Base-by-base conservation (phyloP, 2,329 filamentous ascomycete species). In the Neoarthrinium moseri region DNA sequence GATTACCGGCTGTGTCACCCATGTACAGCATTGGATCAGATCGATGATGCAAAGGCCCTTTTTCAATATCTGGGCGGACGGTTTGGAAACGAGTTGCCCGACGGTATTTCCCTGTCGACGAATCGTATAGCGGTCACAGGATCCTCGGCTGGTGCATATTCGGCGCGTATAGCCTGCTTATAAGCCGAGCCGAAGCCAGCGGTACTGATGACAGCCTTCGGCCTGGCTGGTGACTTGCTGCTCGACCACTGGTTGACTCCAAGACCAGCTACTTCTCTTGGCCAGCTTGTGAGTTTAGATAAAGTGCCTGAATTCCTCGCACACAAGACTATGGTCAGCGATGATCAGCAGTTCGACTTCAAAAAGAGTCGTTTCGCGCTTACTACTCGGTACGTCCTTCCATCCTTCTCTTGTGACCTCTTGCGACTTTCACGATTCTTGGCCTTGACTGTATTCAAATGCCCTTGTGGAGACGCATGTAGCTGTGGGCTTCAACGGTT, bases 1-100 rank as follows among this genome's bases (percentile, higher is more conserved):
- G 40, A 43, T 29, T 43, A 43, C 29, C 40, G 40, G 22, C 40
- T 43, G 13, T n/a, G 10, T 29, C 40, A 43, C n/a, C 40, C 40
- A 12, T 33, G 27, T 29, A 43, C 40, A 7, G 21, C 29, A 4
- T 29, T 43, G 4, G 40, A 43, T 29, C 15, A 21, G 40, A 43
- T 43, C 18, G 40, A 43, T 12, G 40, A 43, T 20, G 40, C 40
- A 17, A 43, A 43, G 12, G 40, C 40, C 6, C 40, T 43, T 10
- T 7, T 43, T 11, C 17, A 32, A 6, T 43, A 33, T 29, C 40
- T 43, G 15, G 20, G 18, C 20, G 29, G 33, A 4, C 17, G 12
- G 5, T 43, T 43, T 11, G 27, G 17, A 20, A 12, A 15, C 4
- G 12, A 13, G 15, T 29, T 33, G 17, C 39, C 39, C 13, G 27